Evolutionary conservation across 108 stramenopile genomes (phyloP).

Genomic region (Cyclotella kingstonii): DNA sequence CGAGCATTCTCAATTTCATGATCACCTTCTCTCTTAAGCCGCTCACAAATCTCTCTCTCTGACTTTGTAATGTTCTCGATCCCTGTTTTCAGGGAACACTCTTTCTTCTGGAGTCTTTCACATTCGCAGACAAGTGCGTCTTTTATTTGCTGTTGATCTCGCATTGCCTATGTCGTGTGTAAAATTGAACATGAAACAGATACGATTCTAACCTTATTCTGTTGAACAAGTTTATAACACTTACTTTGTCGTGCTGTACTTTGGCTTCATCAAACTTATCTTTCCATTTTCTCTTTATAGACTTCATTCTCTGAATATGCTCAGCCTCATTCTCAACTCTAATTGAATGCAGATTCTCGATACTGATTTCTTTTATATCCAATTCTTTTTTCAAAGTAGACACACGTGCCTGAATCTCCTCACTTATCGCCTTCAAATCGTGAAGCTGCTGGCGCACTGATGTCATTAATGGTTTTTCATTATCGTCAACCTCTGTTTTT

Average conservation of each 20-base stretch:
- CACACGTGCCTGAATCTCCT: slow-evolving; percentile 20
- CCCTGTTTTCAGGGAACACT: slow-evolving; percentile 3
- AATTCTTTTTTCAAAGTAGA: slow-evolving; percentile 13
- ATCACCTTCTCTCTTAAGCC: slow-evolving; percentile 16
- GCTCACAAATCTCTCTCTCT: slow-evolving; percentile 15
- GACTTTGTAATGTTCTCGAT: slow-evolving; percentile 3
- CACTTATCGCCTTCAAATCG: slow-evolving; percentile 20
- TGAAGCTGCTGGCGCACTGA: slow-evolving; percentile 16
- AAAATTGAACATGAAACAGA: neutral
- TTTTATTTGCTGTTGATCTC: slow-evolving; percentile 9
- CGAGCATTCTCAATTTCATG: slow-evolving; percentile 24
- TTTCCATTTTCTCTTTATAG: slow-evolving; percentile 20
- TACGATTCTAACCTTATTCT: neutral
- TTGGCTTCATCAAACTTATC: slow-evolving; percentile 1
- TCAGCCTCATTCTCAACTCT: slow-evolving; percentile 20
- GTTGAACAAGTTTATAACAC: neutral
- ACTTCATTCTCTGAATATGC: slow-evolving; percentile 25
- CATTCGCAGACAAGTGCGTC: slow-evolving; percentile 3
- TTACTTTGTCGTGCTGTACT: slow-evolving; percentile 24
- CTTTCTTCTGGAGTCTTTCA: slow-evolving; percentile 14
- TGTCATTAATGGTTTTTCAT: slow-evolving; percentile 1
- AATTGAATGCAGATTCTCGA: slow-evolving; percentile 19
- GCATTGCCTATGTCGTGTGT: neutral
- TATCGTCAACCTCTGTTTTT: slow-evolving; percentile 3
- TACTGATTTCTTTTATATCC: slow-evolving; percentile 7